Percentiles rank a stretch among this genome's conserved stretches.
Evolutionary conservation across 176 grass and related monocot species (phyloP).

Genomic region (Elaeis guineensis): DNA sequence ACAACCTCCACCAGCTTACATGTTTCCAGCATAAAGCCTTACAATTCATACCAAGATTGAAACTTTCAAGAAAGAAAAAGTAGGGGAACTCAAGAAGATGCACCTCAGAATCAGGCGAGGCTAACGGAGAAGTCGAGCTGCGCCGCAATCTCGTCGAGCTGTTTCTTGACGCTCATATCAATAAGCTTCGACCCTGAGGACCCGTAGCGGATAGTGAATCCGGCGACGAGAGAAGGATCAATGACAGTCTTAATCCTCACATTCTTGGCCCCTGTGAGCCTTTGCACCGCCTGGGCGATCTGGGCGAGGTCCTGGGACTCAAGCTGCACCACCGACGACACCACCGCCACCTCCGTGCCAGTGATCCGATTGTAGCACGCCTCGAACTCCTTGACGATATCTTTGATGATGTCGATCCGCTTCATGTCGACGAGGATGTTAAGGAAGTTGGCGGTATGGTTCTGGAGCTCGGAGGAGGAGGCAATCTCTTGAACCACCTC

Average conservation of each 20-base stretch:
- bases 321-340: conserved; percentile 78
- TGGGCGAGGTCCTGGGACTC: conserved; percentile 73
- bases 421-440: conserved; percentile 60
- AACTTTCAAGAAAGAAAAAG: too few species aligned
- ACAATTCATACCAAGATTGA: too few species aligned
- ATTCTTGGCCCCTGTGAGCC: conserved; percentile 60
- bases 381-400: conserved; percentile 80
- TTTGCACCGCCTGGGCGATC: conserved; percentile 69
- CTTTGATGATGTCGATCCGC: conserved; percentile 36
- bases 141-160: conserved; percentile 69
- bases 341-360: conserved; percentile 64
- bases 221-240: conserved; percentile 67
- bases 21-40: too few species aligned
- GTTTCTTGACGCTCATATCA: conserved; percentile 86
- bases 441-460: conserved; percentile 71
- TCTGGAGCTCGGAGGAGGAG: conserved; percentile 45
- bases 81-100: too few species aligned
- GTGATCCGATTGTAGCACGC: conserved; percentile 58
- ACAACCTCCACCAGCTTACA: too few species aligned
- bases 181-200: conserved; percentile 52
- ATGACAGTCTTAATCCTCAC: conserved; percentile 73
- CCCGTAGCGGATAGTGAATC: conserved; percentile 79
- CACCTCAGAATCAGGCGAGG: conserved; percentile 13
- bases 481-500: conserved; percentile 56
- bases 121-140: conserved; percentile 49